Evolutionary conservation across 2,329 filamentous ascomycete genomes (phyloP).

Genomic region (Aspergillus latus): DNA sequence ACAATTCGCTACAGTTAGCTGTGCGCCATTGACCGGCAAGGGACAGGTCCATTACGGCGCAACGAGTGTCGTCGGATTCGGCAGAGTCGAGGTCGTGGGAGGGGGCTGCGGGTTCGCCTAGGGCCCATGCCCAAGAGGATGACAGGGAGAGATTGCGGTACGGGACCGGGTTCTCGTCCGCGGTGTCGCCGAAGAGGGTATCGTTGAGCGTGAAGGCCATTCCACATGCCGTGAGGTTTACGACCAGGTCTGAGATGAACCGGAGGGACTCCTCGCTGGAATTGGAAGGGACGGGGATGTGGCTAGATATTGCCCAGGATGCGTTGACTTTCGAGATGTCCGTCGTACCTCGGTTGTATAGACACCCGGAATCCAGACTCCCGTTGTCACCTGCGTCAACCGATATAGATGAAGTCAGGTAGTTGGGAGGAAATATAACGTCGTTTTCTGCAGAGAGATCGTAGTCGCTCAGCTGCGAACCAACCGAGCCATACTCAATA

Average conservation of each 20-base stretch:
- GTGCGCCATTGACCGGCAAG: constrained; percentile 58
- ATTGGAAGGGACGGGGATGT: constrained; percentile 29
- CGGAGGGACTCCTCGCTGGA: constrained; percentile 29
- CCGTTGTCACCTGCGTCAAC: constrained; percentile 41
- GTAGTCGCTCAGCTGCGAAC: constrained; percentile 58
- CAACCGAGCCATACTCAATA: constrained; percentile 56
- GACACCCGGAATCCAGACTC: constrained; percentile 53
- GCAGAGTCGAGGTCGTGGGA: constrained; percentile 24
- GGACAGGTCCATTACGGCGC: constrained; percentile 54
- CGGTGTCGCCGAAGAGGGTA: constrained; percentile 54
- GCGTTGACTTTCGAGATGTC: constrained; percentile 49
- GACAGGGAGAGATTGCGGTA: constrained; percentile 55
- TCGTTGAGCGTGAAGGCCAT: constrained; percentile 60
- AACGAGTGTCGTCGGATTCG: constrained; percentile 48
- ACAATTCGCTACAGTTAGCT: constrained; percentile 53
- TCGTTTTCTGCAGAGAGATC: constrained; percentile 53
- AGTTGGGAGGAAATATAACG: constrained; percentile 53
- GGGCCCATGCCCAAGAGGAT: constrained; percentile 62
- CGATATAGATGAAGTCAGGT: constrained; percentile 42
- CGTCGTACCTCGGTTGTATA: constrained; percentile 48
- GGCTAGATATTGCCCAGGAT: constrained; percentile 52
- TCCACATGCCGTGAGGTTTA: constrained; percentile 56
- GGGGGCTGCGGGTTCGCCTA: constrained; percentile 52
- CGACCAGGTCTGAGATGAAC: constrained; percentile 35
- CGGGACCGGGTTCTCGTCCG: constrained; percentile 44